Percentiles rank a stretch among this genome's conserved stretches.
These are phyloP conservation scores for Cladophialophora chaetospira DNA, from an alignment of 2,329 filamentous ascomycete genomes.

Conservation along the genomic window DNA sequence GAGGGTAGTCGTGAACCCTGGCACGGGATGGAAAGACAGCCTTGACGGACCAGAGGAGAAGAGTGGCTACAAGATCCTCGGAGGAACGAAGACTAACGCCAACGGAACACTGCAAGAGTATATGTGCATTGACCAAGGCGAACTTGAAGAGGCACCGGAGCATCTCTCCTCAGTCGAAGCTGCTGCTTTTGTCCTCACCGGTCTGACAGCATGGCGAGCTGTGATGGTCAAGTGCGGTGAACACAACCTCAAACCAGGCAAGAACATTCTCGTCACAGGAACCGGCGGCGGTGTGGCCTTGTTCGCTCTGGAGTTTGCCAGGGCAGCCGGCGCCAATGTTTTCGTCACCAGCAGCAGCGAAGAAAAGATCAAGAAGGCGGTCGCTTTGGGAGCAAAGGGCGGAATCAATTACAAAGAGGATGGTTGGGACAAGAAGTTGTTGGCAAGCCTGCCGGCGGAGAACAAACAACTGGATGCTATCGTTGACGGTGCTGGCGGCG, in stretches of 20 bases:
- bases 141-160: slow-evolving; percentile 73
- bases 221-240: slow-evolving; percentile 70
- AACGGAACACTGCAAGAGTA: slow-evolving; percentile 75
- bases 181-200: slow-evolving; percentile 81
- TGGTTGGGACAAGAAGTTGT: slow-evolving; percentile 78
- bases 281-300: slow-evolving; percentile 92
- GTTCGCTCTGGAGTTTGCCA: slow-evolving; percentile 76
- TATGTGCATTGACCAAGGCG: slow-evolving; percentile 66
- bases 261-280: slow-evolving; percentile 82
- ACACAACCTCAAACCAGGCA: slow-evolving; percentile 53
- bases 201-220: slow-evolving; percentile 85
- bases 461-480: slow-evolving; percentile 76
- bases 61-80: slow-evolving; percentile 63
- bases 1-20: slow-evolving; percentile 76
- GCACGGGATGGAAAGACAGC: slow-evolving; percentile 72
- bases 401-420: slow-evolving; percentile 80
- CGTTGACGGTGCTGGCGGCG: slow-evolving; percentile 86
- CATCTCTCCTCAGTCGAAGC: slow-evolving; percentile 75
- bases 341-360: slow-evolving; percentile 76
- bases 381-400: slow-evolving; percentile 71
- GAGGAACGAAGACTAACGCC: slow-evolving; percentile 65
- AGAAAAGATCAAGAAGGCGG: slow-evolving; percentile 73
- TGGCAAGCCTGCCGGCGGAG: slow-evolving; percentile 58
- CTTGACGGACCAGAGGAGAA: slow-evolving; percentile 71
- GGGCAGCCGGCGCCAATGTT: slow-evolving; percentile 72